These are phyloP conservation scores for Fomitopsis pinicola DNA, from an alignment of 1,284 basidiomycete species.

Conservation along the genomic window DNA sequence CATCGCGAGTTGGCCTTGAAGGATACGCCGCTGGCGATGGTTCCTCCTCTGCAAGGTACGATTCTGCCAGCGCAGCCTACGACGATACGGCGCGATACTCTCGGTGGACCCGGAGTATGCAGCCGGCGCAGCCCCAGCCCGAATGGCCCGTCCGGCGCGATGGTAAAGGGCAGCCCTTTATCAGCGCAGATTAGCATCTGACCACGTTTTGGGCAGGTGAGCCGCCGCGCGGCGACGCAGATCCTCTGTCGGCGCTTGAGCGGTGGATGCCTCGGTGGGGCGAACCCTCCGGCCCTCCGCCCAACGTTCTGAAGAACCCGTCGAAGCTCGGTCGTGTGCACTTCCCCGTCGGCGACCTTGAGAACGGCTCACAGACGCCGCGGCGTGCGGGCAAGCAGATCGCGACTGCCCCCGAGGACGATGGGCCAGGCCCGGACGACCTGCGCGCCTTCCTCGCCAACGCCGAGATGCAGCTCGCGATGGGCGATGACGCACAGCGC, in stretches of 20 bases:
- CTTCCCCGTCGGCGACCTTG: not conserved
- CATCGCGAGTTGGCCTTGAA: not conserved
- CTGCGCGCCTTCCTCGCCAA: not conserved
- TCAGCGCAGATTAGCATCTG: not conserved
- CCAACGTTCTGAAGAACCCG: not conserved
- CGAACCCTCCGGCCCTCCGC: not conserved
- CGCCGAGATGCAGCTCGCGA: not conserved
- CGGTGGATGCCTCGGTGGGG: not conserved
- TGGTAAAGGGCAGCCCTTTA: not conserved
- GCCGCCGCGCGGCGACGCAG: not conserved
- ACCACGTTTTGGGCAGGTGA: not conserved
- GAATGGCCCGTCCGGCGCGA: not conserved
- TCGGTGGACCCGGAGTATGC: not conserved
- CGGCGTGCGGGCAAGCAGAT: not conserved
- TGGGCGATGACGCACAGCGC: not conserved
- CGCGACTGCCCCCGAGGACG: not conserved
- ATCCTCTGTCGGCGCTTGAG: not conserved
- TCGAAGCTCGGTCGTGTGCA: not conserved
- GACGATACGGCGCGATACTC: not conserved
- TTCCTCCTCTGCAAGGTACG: not conserved
- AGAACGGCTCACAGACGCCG: not conserved
- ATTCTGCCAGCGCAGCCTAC: not conserved
- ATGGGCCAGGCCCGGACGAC: not conserved
- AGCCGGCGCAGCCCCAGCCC: not conserved
- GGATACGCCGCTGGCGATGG: not conserved